Conservation (phyloP, 768 basidiomycete genomes). For the Lactifluus volemus region DNA sequence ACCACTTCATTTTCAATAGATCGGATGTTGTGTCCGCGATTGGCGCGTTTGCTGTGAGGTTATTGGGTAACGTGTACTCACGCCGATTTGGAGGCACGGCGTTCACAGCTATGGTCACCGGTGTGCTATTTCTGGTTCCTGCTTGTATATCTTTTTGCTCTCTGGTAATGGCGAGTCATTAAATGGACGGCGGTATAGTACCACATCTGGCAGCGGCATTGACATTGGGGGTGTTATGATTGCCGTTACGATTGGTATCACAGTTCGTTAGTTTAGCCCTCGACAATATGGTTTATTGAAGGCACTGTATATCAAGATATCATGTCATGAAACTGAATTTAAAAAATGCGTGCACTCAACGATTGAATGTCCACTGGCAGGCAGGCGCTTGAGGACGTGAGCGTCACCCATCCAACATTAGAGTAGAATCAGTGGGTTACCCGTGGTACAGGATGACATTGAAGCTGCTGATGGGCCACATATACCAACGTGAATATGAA, state of each 20-base stretch:
- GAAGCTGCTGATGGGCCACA: too few relatives aligned
- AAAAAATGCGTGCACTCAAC: too few relatives aligned
- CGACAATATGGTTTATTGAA: too few relatives aligned
- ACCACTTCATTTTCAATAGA: constrained; percentile 73
- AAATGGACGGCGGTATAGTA: constrained; percentile 37
- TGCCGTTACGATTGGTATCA: constrained; percentile 83
- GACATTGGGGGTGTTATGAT: constrained; percentile 84
- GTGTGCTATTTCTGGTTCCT: constrained; percentile 77
- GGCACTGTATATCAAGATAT: too few relatives aligned
- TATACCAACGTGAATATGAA: too few relatives aligned
- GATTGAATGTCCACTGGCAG: too few relatives aligned
- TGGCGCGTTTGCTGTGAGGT: constrained; percentile 69
- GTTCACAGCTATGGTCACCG: constrained; percentile 87
- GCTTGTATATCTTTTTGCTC: constrained; percentile 36
- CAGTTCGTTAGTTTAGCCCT: too few relatives aligned
- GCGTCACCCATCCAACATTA: too few relatives aligned
- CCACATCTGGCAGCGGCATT: constrained; percentile 68
- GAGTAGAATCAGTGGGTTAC: too few relatives aligned
- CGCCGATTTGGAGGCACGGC: constrained; percentile 75
- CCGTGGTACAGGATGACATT: too few relatives aligned
- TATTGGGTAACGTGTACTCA: constrained; percentile 72
- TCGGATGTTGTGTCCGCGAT: constrained; percentile 77
- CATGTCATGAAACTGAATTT: too few relatives aligned
- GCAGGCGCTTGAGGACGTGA: too few relatives aligned
- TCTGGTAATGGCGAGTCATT: background rate